Percentiles rank a stretch among this genome's conserved stretches.
These are phyloP conservation scores for Venturiaceae sp. DNA, from an alignment of 2,329 filamentous ascomycete species.

Conservation along the genomic window DNA sequence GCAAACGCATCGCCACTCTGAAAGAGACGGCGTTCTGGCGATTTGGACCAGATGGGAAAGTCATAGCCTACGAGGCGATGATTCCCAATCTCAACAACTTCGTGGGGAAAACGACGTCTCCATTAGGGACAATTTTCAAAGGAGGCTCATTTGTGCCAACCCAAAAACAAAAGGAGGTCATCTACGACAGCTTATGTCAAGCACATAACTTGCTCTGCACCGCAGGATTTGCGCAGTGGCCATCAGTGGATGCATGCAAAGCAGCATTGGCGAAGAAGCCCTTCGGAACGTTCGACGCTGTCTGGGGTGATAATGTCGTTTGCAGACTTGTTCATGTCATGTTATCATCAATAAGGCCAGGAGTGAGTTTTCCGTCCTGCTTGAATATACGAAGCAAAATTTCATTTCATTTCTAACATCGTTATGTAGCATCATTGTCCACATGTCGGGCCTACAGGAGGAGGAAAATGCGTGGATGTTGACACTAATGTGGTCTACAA, in stretches of 20 bases:
- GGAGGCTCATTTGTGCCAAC: constrained; percentile 18
- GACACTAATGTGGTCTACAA: constrained; percentile 18
- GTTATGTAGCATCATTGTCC: constrained; percentile 16
- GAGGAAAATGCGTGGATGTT: constrained; percentile 18
- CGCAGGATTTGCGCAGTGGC: constrained; percentile 28
- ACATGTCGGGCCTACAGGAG: constrained; percentile 19
- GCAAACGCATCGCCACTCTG: constrained; percentile 21
- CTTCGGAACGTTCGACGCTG: constrained; percentile 32
- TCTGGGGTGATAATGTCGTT: constrained; percentile 34
- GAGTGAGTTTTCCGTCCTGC: constrained; percentile 8
- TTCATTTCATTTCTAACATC: background rate
- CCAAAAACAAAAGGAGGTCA: constrained; percentile 16
- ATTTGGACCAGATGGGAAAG: constrained; percentile 33
- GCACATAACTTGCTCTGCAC: constrained; percentile 25
- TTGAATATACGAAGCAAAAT: background rate
- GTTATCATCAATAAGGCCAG: constrained; percentile 19
- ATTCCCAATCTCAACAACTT: constrained; percentile 25
- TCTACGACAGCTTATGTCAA: constrained; percentile 22
- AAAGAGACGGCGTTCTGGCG: constrained; percentile 38
- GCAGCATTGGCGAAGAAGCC: constrained; percentile 20
- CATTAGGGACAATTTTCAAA: constrained; percentile 24
- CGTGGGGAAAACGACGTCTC: constrained; percentile 5
- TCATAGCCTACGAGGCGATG: constrained; percentile 34
- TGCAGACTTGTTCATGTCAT: constrained; percentile 33
- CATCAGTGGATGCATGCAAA: constrained; percentile 23